Conservation (phyloP, 2,329 filamentous ascomycete genomes). For the Penicillium digitatum region DNA sequence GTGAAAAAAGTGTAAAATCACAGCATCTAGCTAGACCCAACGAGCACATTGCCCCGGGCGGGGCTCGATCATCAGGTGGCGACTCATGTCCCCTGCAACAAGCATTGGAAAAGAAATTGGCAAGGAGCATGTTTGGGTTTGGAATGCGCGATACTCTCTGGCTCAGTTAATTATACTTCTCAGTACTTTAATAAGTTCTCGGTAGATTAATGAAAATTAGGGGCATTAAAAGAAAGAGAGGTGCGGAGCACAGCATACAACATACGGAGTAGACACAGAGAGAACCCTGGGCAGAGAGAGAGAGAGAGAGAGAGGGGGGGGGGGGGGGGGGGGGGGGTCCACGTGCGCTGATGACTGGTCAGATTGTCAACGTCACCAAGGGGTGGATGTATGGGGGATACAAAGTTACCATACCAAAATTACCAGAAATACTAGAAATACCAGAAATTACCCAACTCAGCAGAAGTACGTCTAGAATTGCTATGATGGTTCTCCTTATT, state of each 20-base stretch:
- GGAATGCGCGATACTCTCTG: background rate
- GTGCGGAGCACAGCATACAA: too few species aligned
- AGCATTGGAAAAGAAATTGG: background rate
- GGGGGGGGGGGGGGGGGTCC: too few species aligned
- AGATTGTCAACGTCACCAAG: background rate
- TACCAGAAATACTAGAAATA: background rate
- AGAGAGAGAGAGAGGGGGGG: too few species aligned
- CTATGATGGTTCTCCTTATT: too few species aligned
- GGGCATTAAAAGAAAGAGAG: too few species aligned
- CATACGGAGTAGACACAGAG: too few species aligned
- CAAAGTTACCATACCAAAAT: background rate
- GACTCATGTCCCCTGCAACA: background rate
- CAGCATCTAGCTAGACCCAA: background rate
- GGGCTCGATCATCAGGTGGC: background rate
- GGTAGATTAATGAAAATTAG: too few species aligned
- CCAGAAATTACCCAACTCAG: background rate
- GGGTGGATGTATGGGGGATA: background rate
- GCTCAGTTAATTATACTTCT: background rate
- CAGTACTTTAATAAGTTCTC: too few species aligned
- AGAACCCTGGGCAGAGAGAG: background rate
- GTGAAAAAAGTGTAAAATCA: background rate
- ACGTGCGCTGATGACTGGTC: conserved; percentile 9
- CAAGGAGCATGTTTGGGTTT: background rate
- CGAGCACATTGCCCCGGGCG: background rate
- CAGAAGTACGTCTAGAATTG: background rate